A percentile compares a stretch with the other conserved stretches of the same genome.
Conservation (phyloP, 2,329 filamentous ascomycete species). For the Apiospora rasikravindrae region DNA sequence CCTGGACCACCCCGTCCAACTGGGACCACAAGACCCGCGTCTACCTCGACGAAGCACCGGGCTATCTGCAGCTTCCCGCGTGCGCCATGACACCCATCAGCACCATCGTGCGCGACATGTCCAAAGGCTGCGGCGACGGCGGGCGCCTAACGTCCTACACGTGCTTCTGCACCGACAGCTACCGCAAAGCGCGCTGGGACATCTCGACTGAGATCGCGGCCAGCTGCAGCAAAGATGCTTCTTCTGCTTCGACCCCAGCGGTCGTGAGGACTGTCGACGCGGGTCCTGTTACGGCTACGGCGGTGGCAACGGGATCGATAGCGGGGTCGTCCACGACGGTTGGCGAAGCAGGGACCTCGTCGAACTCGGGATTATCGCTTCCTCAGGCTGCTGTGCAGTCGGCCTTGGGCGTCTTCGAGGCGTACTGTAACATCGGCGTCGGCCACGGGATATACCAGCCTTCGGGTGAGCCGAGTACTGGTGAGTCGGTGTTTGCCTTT, state of each 20-base stretch:
- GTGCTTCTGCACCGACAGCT: conserved; percentile 9
- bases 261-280: too few relatives aligned
- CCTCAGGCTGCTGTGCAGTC: neutral
- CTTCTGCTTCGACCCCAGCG: neutral
- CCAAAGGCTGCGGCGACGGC: neutral
- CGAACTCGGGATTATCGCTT: neutral
- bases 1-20: neutral
- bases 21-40: neutral
- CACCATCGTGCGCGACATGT: conserved; percentile 11
- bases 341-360: neutral
- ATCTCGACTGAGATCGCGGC: neutral
- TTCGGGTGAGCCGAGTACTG: conserved; percentile 34
- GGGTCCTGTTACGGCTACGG: neutral
- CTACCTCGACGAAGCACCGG: neutral
- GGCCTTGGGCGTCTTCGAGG: neutral
- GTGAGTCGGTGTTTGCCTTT: neutral
- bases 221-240: neutral
- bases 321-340: too few relatives aligned
- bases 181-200: neutral
- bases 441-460: neutral
- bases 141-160: neutral
- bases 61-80: neutral
- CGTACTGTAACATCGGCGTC: neutral
- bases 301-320: neutral
- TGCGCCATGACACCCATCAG: conserved; percentile 4